phyloP scores from a whole-genome alignment of 1,284 basidiomycete genomes.

The Ganoderma lucidum region DNA sequence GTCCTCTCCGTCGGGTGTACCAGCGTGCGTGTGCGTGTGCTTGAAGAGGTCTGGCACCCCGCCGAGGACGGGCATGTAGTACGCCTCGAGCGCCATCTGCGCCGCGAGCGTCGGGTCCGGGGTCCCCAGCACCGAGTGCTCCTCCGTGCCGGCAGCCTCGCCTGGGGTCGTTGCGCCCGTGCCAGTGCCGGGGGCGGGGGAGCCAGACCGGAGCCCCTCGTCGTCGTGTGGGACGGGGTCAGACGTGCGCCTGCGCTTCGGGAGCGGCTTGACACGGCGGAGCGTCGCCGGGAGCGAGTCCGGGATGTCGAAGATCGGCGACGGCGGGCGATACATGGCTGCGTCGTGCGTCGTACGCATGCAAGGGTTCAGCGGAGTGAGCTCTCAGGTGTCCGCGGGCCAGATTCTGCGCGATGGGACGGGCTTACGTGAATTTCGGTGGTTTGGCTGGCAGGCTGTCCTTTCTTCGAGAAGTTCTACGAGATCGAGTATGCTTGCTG shows the following conservation, averaged over 20 bases:
- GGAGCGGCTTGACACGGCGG: constrained; percentile 75
- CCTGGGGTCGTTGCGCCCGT: constrained; percentile 7
- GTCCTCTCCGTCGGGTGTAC: constrained; percentile 19
- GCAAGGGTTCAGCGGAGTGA: not conserved
- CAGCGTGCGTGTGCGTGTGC: constrained; percentile 15
- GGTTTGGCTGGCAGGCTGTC: constrained; percentile 2
- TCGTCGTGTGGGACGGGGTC: constrained; percentile 37
- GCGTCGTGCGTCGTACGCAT: constrained; percentile 10
- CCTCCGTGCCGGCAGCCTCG: not conserved
- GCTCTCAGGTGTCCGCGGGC: not conserved
- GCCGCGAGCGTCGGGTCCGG: constrained; percentile 43
- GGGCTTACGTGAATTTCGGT: constrained; percentile 15
- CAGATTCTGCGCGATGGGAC: constrained; percentile 10
- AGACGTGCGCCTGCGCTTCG: constrained; percentile 70
- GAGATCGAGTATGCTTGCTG: constrained; percentile 6
- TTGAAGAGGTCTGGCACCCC: constrained; percentile 54
- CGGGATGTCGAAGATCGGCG: constrained; percentile 67
- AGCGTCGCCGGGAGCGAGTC: constrained; percentile 58
- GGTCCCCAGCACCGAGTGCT: constrained; percentile 1
- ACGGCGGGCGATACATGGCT: constrained; percentile 55
- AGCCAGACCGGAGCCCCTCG: constrained; percentile 13
- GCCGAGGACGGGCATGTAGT: constrained; percentile 65
- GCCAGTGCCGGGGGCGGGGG: constrained; percentile 17
- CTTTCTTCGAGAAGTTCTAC: not conserved
- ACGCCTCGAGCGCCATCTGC: constrained; percentile 64